Percentiles rank a stretch among this genome's conserved stretches.
Conservation (phyloP, 192 early-diverging fungal species). For the Backusella tuberculispora region DNA sequence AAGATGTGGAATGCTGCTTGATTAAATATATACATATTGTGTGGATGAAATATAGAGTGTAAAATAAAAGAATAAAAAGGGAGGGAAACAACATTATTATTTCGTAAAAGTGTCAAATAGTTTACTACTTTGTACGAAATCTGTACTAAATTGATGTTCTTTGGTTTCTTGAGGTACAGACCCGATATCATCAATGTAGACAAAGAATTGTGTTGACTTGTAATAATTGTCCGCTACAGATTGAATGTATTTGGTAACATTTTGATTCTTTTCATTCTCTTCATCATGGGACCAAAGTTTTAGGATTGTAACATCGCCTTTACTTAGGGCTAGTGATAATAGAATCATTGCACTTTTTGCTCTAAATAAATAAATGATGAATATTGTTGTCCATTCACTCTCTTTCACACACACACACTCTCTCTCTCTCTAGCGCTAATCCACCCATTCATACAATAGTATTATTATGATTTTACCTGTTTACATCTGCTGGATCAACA, state of each 20-base stretch:
- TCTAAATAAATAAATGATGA: neutral
- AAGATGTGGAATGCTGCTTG: too few relatives aligned
- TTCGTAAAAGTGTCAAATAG: neutral
- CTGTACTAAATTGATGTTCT: neutral
- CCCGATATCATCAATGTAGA: conserved; percentile 3
- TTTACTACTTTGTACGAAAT: neutral
- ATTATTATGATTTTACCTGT: neutral
- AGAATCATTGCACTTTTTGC: neutral
- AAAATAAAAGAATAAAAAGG: neutral
- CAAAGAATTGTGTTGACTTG: neutral
- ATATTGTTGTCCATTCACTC: neutral
- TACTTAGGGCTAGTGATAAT: neutral
- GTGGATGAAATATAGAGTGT: neutral
- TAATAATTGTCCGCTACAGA: neutral
- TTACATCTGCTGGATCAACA: neutral
- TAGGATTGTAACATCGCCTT: neutral
- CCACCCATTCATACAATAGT: too few relatives aligned
- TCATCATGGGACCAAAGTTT: neutral
- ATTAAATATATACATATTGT: neutral
- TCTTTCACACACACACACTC: neutral
- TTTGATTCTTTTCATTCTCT: neutral
- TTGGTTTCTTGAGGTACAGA: neutral
- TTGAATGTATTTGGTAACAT: neutral
- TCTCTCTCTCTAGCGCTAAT: neutral
- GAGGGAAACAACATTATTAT: neutral